A percentile compares a stretch with the other conserved stretches of the same genome.
Conservation (phyloP, 2,329 filamentous ascomycete species). For the Aureobasidium mangrovei region DNA sequence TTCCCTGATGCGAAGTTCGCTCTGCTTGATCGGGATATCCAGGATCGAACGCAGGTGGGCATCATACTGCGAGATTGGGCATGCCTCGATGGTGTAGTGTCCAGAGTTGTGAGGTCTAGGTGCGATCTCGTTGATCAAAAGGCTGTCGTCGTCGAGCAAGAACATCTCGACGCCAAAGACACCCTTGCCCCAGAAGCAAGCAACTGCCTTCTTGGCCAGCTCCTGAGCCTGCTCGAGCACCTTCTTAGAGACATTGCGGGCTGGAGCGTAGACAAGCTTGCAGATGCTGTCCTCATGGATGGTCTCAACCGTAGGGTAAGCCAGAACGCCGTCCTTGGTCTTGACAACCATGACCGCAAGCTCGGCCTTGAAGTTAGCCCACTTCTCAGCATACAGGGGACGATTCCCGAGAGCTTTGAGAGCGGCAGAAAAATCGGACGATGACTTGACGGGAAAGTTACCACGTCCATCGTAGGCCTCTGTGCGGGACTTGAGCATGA, state of each 20-base stretch:
- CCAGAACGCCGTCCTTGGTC: constrained; percentile 63
- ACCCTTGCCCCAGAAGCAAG: constrained; percentile 75
- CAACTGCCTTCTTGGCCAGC: constrained; percentile 70
- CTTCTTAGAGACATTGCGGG: constrained; percentile 56
- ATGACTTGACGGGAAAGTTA: constrained; percentile 56
- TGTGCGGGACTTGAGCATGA: constrained; percentile 86
- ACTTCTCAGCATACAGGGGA: constrained; percentile 81
- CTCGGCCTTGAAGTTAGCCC: constrained; percentile 76
- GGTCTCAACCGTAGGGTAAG: constrained; percentile 88
- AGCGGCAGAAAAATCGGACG: constrained; percentile 55
- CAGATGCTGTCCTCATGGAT: constrained; percentile 94
- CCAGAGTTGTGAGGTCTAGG: constrained; percentile 84
- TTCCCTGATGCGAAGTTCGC: constrained; percentile 49
- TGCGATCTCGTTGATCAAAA: constrained; percentile 81
- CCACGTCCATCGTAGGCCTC: constrained; percentile 88
- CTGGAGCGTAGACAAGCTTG: constrained; percentile 82
- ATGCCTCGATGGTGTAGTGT: constrained; percentile 90
- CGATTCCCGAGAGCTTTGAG: constrained; percentile 58
- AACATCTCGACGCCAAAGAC: constrained; percentile 98
- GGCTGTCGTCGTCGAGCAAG: constrained; percentile 58
- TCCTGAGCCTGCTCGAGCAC: constrained; percentile 60
- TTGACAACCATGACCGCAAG: constrained; percentile 92
- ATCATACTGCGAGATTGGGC: constrained; percentile 83
- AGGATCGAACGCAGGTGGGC: constrained; percentile 82
- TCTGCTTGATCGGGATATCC: constrained; percentile 47